Evolutionary conservation across 2,329 filamentous ascomycete species (phyloP).

Genomic region (Raffaelea ambrosiae): DNA sequence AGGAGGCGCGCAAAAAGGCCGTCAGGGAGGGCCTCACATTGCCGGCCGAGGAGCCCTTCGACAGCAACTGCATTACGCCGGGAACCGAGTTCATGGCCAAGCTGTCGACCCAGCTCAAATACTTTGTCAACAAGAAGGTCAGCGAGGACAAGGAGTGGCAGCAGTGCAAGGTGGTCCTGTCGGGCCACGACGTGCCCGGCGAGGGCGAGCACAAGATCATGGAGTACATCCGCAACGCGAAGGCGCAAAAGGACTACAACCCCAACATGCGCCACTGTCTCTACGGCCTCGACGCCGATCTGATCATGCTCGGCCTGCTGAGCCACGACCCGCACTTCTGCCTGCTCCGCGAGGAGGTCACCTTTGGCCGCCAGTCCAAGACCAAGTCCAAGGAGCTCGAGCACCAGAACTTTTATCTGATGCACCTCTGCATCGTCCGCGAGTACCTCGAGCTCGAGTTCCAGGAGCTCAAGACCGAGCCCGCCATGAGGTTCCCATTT

Average conservation of each 20-base stretch:
- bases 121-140: conserved; percentile 98
- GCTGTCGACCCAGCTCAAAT: conserved; percentile 86
- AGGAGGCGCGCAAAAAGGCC: conserved; percentile 86
- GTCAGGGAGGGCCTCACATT: conserved; percentile 82
- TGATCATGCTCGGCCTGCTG: conserved; percentile 96
- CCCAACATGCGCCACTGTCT: conserved; percentile 92
- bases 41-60: conserved; percentile 91
- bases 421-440: conserved; percentile 94
- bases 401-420: conserved; percentile 96
- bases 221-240: conserved; percentile 98
- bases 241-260: conserved; percentile 88
- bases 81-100: conserved; percentile 97
- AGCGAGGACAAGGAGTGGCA: conserved; percentile 98
- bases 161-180: conserved; percentile 89
- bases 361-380: conserved; percentile 81
- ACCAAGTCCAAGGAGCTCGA: conserved; percentile 92
- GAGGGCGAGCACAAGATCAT: conserved; percentile 99
- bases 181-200: conserved; percentile 93
- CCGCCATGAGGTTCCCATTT: conserved; percentile 66
- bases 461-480: conserved; percentile 74
- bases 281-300: conserved; percentile 92
- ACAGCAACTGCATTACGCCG: conserved; percentile 98
- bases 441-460: conserved; percentile 97
- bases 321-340: conserved; percentile 99
- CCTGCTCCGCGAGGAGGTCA: conserved; percentile 92